Conservation (phyloP, 2,329 filamentous ascomycete species). For the Corinectria fuckeliana region DNA sequence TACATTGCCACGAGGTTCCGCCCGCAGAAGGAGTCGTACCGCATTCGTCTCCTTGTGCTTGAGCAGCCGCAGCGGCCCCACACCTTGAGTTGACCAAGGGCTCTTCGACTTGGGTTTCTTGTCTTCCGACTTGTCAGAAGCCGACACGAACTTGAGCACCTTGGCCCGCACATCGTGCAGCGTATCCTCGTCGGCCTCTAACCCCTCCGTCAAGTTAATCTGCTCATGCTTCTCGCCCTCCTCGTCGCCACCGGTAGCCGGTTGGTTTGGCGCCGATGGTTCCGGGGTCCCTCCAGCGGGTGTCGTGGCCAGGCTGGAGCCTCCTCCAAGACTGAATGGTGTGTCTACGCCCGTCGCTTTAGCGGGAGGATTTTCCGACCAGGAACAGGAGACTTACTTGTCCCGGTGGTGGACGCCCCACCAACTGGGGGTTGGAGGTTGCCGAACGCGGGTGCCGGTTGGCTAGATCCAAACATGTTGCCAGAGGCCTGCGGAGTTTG, state of each 20-base stretch:
- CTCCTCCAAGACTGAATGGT: conserved; percentile 63
- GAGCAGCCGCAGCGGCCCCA: conserved; percentile 75
- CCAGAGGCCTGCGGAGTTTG: conserved; percentile 38
- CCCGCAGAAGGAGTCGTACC: conserved; percentile 73
- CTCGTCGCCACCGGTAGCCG: conserved; percentile 49
- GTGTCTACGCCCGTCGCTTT: conserved; percentile 59
- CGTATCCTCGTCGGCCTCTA: conserved; percentile 75
- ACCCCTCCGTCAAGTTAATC: conserved; percentile 71
- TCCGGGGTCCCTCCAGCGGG: conserved; percentile 66
- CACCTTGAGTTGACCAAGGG: conserved; percentile 72
- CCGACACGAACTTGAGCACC: conserved; percentile 65
- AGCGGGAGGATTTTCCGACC: conserved; percentile 52
- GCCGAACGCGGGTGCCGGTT: conserved; percentile 45
- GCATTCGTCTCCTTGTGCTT: conserved; percentile 73
- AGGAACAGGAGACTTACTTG: conserved; percentile 53
- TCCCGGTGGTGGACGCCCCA: conserved; percentile 54
- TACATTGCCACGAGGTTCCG: conserved; percentile 77
- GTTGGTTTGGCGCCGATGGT: conserved; percentile 55
- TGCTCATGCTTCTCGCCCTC: conserved; percentile 69
- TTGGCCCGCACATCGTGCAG: conserved; percentile 76
- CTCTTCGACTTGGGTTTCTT: conserved; percentile 57
- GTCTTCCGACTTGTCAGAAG: conserved; percentile 54
- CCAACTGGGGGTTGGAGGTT: conserved; percentile 51
- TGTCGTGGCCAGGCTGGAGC: conserved; percentile 66
- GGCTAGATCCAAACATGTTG: conserved; percentile 44